Base-by-base conservation (phyloP, 176 grass and related monocot species). In the Paspalum notatum region DNA sequence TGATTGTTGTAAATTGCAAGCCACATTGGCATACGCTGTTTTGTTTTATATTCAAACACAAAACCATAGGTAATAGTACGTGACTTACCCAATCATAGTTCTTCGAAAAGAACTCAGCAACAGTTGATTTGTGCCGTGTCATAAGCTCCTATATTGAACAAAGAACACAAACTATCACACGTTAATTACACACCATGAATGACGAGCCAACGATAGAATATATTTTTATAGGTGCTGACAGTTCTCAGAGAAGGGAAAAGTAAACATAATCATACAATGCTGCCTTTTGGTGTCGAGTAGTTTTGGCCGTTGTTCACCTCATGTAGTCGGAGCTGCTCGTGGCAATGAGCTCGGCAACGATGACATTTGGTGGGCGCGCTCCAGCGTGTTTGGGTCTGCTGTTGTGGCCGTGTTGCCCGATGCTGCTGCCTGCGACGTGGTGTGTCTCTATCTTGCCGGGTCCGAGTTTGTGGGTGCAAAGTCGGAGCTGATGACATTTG, bases 11-110 rank as follows among this genome's bases (percentile, higher is more conserved):
- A 21, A 4, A 7, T 27, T 49, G n/a, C 22, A 63, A 72, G 17
- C 66, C 20, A 54, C 26, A 56, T 22, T 68, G 50, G 27, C 42
- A 37, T 58, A 6, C 13, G 12, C 21, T 4, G 0, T 73, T 5
- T 42, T 20, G 18, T 17, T 5, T 40, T 42, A 24, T 45, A 25
- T 22, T 41, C 17, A 44, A 14, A 26, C 6, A 70, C 21, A 48
- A 47, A 70, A 48, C 1, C 6, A 0, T 0, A 5, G 9, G 0
- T 2, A 57, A 15, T 17, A 4, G 7, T 27, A 16, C 6, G 11
- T 27, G 1, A 62, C 87, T 71, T 79, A 90, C 91, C 87, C 91
- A 93, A 38, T 87, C 91, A 79, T 83, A 85, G 53, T 93, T 93
- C 21, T 87, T 85, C 25, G 81, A 85, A 78, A 93, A 80, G n/a